Conservation (phyloP, 345 rosid genomes). For the Salix brachista region DNA sequence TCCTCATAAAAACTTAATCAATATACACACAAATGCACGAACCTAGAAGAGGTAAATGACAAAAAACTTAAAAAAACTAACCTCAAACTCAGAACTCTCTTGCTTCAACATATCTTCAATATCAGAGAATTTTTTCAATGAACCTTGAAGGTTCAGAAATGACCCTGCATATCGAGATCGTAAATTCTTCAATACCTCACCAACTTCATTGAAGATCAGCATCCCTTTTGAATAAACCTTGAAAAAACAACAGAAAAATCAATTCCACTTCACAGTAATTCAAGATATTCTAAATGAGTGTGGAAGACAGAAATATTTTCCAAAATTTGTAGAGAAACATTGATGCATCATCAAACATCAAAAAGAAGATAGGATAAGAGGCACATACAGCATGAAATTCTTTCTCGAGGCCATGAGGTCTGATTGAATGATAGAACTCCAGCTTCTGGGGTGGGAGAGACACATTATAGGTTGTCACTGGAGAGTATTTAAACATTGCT, state of each 20-base stretch:
- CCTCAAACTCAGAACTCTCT: constrained; percentile 64
- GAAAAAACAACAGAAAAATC: constrained; percentile 9
- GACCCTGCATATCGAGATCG: constrained; percentile 40
- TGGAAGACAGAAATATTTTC: neutral
- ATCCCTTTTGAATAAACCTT: constrained; percentile 65
- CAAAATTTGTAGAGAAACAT: constrained; percentile 7
- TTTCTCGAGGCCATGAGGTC: constrained; percentile 47
- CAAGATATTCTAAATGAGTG: neutral
- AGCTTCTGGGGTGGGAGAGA: constrained; percentile 69
- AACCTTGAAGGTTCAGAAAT: constrained; percentile 41
- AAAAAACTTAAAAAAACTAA: constrained; percentile 27
- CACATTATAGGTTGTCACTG: constrained; percentile 58
- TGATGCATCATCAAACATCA: neutral
- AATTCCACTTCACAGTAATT: constrained; percentile 2
- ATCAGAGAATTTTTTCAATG: constrained; percentile 43
- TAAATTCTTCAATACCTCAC: constrained; percentile 47
- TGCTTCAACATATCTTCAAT: constrained; percentile 61
- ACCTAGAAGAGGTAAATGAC: neutral
- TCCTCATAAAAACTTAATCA: neutral
- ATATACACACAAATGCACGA: neutral
- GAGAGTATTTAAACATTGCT: constrained; percentile 83
- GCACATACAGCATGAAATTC: constrained; percentile 56
- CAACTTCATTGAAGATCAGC: constrained; percentile 54
- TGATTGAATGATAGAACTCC: constrained; percentile 53
- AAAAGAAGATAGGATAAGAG: constrained; percentile 6